These are phyloP conservation scores for Gautieria morchelliformis DNA, from an alignment of 768 basidiomycete genomes.

Conservation along the genomic window DNA sequence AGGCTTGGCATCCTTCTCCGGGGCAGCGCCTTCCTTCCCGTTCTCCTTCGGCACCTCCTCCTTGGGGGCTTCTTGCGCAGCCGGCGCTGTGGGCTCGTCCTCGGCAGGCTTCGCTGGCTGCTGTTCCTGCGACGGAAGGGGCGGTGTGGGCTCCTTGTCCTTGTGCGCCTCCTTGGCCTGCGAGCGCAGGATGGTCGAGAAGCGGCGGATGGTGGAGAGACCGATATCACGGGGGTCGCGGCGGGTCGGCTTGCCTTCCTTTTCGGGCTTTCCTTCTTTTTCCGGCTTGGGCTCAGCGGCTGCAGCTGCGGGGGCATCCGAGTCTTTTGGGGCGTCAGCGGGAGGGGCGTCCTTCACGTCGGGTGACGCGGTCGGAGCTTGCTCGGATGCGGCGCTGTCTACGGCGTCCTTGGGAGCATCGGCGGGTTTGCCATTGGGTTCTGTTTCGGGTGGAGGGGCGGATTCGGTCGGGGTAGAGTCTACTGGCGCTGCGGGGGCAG, in stretches of 20 bases:
- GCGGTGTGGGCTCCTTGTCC: neutral
- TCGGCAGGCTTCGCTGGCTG: neutral
- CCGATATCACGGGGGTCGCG: conserved; percentile 2
- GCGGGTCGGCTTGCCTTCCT: neutral
- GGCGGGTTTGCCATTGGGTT: neutral
- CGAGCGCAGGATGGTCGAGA: conserved; percentile 3
- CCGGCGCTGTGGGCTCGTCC: neutral
- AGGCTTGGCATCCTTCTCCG: neutral
- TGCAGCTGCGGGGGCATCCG: neutral
- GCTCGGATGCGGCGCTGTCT: neutral
- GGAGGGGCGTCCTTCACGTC: neutral
- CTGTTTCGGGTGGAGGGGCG: neutral
- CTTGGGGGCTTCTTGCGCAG: neutral
- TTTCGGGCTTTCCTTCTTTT: neutral
- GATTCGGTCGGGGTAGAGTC: neutral
- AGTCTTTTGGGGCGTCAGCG: neutral
- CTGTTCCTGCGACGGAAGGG: neutral
- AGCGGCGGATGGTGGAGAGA: conserved; percentile 4
- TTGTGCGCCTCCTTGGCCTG: neutral
- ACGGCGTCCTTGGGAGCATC: neutral
- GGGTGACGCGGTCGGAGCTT: neutral
- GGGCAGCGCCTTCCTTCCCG: neutral
- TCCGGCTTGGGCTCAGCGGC: neutral
- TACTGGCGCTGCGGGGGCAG: neutral
- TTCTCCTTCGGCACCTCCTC: neutral